Base-by-base conservation (phyloP, 495 filamentous ascomycete species). In the Penicillium roqueforti region DNA sequence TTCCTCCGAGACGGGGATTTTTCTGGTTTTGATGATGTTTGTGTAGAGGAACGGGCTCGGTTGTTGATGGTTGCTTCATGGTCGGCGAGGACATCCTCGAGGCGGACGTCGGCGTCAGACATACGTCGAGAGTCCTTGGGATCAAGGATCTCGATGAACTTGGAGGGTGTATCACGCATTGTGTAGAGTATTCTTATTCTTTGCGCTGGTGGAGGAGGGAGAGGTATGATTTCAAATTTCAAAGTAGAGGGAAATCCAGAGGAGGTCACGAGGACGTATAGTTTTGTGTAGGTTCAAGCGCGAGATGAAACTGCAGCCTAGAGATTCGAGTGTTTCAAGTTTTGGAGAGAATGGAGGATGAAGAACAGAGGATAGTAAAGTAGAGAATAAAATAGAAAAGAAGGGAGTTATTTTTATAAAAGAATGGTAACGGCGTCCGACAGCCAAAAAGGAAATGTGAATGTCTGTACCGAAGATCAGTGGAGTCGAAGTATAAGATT, bases 101-200 rank as follows among this genome's bases (percentile, higher is more conserved):
- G 72, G n/a, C 71, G 73, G 44, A 77, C 74, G 46, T 77, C 74
- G 9, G 67, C 70, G 48, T 70, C 68, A 51, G 73, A 77, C 46
- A 72, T 67, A 46, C 65, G 59, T 16, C 59, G 55, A 22, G 60
- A 46, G 53, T 72, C 64, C 56, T 72, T 63, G 18, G 71, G 67
- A 56, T 75, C 70, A 59, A 77, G 70, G 47, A 76, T 73, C 64
- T 76, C 74, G 60, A 77, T 67, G 59, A 76, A 76, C 57, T 66
- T 73, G 56, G 74, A 77, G 1, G 73, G 66, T 51, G 70, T 74
- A 55, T 71, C 71, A 49, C 62, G 73, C 73, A 76, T 76, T 43
- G 37, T 66, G 55, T 36, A 13, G 25, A 36, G 19, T 29, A n/a
- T 31, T 5, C 14, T 18, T 23, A 23, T n/a, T 20, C 29, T 26